These are phyloP conservation scores for Sonneratia caseolaris DNA, from an alignment of 345 rosid species.

Conservation along the genomic window DNA sequence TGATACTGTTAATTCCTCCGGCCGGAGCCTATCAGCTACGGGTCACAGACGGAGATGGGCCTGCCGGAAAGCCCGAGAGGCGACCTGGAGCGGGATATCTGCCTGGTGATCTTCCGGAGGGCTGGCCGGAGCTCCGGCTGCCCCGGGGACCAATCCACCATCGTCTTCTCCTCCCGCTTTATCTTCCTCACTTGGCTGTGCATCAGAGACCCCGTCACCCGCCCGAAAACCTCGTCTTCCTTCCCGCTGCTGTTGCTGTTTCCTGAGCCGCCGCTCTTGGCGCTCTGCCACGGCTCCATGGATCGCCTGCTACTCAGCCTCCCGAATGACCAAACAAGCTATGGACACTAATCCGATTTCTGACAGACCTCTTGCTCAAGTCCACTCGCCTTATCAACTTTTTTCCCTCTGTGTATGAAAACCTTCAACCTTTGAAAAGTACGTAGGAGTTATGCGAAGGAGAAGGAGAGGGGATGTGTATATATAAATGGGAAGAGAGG, in stretches of 20 bases:
- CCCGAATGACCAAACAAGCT: background rate
- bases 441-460: background rate
- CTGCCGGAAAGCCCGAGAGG: conserved; percentile 25
- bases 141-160: conserved; percentile 16
- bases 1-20: background rate
- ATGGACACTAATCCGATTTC: background rate
- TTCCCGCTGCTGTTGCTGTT: background rate
- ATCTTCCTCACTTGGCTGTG: conserved; percentile 34
- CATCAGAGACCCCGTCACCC: conserved; percentile 14
- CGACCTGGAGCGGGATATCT: conserved; percentile 18
- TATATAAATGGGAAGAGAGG: background rate
- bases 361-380: background rate
- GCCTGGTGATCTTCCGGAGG: conserved; percentile 15
- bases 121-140: conserved; percentile 27
- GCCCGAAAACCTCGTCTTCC: conserved; percentile 1
- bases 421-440: background rate
- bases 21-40: background rate
- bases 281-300: conserved; percentile 6
- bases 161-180: conserved; percentile 20
- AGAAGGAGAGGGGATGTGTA: background rate
- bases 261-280: too few species aligned
- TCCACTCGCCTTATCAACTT: background rate
- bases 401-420: background rate
- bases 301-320: background rate
- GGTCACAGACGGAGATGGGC: conserved; percentile 24